Conservation (phyloP, 257 asterid species). For the Fraxinus anomala region DNA sequence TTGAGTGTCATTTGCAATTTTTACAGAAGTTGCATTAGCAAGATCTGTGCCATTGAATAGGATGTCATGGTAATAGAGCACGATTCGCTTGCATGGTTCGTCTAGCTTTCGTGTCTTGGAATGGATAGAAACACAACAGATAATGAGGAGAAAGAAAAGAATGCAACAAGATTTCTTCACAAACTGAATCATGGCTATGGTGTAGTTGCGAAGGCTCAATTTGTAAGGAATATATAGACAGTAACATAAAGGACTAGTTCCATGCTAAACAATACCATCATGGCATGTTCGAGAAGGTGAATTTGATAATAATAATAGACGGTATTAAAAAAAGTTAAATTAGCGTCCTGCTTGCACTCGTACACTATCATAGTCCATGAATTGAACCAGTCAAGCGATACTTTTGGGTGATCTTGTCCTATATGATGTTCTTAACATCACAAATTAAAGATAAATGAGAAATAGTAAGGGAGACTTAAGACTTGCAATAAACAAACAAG, state of each 20-base stretch:
- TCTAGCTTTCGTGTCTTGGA: constrained; percentile 26
- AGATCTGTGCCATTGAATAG: constrained; percentile 57
- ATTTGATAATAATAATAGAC: background rate
- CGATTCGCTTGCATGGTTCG: constrained; percentile 55
- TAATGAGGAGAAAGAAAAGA: constrained; percentile 26
- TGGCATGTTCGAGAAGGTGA: background rate
- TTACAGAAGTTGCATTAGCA: constrained; percentile 56
- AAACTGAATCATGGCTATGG: background rate
- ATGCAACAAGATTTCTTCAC: constrained; percentile 19
- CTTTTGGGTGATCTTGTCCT: background rate
- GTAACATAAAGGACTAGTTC: background rate
- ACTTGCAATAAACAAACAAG: background rate
- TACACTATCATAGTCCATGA: background rate
- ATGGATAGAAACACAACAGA: background rate
- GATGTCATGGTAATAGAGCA: constrained; percentile 62
- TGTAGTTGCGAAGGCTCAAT: background rate
- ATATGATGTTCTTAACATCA: background rate
- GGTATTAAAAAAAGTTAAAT: too few relatives aligned
- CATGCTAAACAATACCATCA: background rate
- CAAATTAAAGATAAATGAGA: background rate
- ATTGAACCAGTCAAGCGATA: background rate
- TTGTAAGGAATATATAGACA: background rate
- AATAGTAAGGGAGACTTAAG: background rate
- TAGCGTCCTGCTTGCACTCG: background rate
- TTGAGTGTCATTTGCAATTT: constrained; percentile 28